A percentile compares a stretch with the other conserved stretches of the same genome.
Evolutionary conservation across 495 filamentous ascomycete genomes (phyloP).

Genomic region (Paragyromitra xinjiangensis): DNA sequence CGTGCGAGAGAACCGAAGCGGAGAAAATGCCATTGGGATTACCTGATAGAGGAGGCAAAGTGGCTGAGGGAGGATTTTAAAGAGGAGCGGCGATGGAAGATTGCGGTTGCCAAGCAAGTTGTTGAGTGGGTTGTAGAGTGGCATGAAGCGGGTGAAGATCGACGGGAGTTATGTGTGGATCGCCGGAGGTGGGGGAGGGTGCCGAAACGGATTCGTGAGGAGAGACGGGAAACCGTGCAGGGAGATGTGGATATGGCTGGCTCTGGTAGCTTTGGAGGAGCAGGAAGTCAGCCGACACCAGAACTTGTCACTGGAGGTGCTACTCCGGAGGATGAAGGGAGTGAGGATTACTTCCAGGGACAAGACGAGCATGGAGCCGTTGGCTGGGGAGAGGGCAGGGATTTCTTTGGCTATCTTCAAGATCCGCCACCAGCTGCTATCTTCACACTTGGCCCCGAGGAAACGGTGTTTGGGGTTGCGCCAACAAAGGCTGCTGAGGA

Average conservation of each 20-base stretch:
- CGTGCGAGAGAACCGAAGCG: conserved; percentile 79
- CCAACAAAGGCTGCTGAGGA: conserved; percentile 79
- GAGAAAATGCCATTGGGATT: conserved; percentile 79
- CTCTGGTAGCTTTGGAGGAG: conserved; percentile 50
- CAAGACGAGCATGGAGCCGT: conserved; percentile 37
- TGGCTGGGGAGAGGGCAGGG: conserved; percentile 34
- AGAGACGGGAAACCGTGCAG: conserved; percentile 44
- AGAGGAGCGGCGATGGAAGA: conserved; percentile 94
- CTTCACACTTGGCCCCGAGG: conserved; percentile 81
- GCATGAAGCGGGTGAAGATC: conserved; percentile 42
- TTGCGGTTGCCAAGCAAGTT: conserved; percentile 69
- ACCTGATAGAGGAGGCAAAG: conserved; percentile 87
- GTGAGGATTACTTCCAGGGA: conserved; percentile 61
- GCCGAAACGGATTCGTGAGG: conserved; percentile 51
- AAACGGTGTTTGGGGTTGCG: conserved; percentile 80
- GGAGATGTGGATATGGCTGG: conserved; percentile 50
- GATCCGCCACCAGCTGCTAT: conserved; percentile 72
- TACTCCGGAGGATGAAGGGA: conserved; percentile 63
- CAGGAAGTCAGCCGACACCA: conserved; percentile 66
- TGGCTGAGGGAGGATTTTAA: conserved; percentile 97
- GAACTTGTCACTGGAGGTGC: conserved; percentile 72
- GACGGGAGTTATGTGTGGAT: conserved; percentile 48
- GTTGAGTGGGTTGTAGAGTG: conserved; percentile 52
- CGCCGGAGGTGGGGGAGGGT: conserved; percentile 46
- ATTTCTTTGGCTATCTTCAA: conserved; percentile 47